Evolutionary conservation across 1,284 basidiomycete species (phyloP).

Genomic region (Heterobasidion parviporum): DNA sequence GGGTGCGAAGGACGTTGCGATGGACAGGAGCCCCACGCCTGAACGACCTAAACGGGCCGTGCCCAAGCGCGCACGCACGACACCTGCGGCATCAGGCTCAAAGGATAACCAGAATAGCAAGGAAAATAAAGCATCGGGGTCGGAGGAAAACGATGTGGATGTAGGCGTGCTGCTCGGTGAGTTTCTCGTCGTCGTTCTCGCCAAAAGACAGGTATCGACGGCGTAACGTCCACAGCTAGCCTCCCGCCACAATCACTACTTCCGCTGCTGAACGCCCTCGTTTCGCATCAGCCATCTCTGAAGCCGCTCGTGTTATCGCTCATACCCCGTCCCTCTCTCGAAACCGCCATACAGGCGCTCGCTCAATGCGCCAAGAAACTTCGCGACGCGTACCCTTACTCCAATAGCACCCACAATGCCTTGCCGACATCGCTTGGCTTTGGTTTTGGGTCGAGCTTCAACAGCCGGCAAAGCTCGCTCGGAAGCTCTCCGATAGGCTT

Average conservation of each 20-base stretch:
- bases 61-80: slow-evolving; percentile 57
- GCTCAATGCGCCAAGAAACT: slow-evolving; percentile 61
- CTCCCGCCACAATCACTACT: slow-evolving; percentile 66
- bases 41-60: slow-evolving; percentile 59
- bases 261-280: slow-evolving; percentile 58
- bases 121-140: slow-evolving; percentile 29
- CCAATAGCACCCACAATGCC: slow-evolving; percentile 32
- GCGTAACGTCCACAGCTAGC: slow-evolving; percentile 41
- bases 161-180: slow-evolving; percentile 72
- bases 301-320: slow-evolving; percentile 62
- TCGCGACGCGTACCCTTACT: slow-evolving; percentile 74
- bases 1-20: slow-evolving; percentile 49
- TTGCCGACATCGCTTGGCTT: slow-evolving; percentile 17
- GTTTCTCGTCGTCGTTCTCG: slow-evolving; percentile 16
- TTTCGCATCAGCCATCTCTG: slow-evolving; percentile 56
- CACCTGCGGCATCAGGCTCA: slow-evolving; percentile 20
- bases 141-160: slow-evolving; percentile 48
- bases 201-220: slow-evolving; percentile 1
- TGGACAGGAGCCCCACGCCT: slow-evolving; percentile 77
- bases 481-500: slow-evolving; percentile 34
- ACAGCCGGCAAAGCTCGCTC: slow-evolving; percentile 9
- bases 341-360: slow-evolving; percentile 62
- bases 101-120: slow-evolving; percentile 26
- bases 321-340: slow-evolving; percentile 71
- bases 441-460: slow-evolving; percentile 15